Base-by-base conservation (phyloP, 2,329 filamentous ascomycete species). In the Fusarium staphyleae region DNA sequence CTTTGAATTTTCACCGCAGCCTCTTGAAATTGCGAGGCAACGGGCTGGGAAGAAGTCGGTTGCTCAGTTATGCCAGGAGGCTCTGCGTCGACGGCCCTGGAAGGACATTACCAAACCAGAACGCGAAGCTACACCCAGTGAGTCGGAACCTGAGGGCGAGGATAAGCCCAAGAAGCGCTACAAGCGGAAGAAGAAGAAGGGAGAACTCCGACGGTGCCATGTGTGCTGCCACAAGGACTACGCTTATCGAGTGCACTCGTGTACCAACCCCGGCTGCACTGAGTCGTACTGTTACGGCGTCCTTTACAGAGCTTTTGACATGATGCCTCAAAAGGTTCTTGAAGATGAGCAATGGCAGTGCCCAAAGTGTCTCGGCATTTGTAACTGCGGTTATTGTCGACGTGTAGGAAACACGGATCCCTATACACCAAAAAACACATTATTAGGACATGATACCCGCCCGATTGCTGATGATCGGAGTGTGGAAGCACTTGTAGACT, bases 21-120 rank as follows among this genome's bases (percentile, higher is more conserved):
- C 89, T 0, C 79, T 97, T 3, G 81, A 88, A 53, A 79, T 90
- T 46, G 91, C 90, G 43, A 81, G 87, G 28, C 83, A 84, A 61
- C 82, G 81, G 39, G 75, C 85, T 6, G 84, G 82, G 13, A 92
- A 88, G 71, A 96, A 92, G 69, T 88, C 92, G 0, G 79, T 96
- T 7, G 93, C 93, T 5, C 89, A 97, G 66, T 87, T 98, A n/a
- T 98, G 93, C 70, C 93, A 97, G 71, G 90, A 96, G 62, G 91
- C 96, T 65, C 77, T 98, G 13, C 86, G 84, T 58, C 77, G 83
- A 46, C 84, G 95, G 28, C 93, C 93, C 0, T 97, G 88, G 81
- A 88, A 88, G 15, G 91, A 97, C 66, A 87, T 92, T 41, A 89
- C 84, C 8, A 89, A 89, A 61, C 81, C 84, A 3, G 73, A 75